These are phyloP conservation scores for Diaporthe caulivora DNA, from an alignment of 2,329 filamentous ascomycete species.

Conservation along the genomic window DNA sequence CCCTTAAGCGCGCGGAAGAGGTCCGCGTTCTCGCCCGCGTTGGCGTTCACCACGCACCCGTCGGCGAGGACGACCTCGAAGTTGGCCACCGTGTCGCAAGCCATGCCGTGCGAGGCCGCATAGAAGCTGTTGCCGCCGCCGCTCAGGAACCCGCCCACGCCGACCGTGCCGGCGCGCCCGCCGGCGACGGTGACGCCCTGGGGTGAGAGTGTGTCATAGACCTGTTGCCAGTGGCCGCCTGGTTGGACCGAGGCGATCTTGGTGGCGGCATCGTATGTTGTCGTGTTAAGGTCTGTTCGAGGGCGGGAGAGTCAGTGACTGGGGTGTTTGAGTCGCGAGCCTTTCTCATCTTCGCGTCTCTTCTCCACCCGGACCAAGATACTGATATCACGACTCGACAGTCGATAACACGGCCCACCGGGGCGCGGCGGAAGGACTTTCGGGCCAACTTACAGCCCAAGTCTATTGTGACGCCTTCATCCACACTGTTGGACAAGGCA, in stretches of 20 bases:
- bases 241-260: slow-evolving; percentile 49
- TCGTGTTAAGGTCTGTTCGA: slow-evolving; percentile 42
- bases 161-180: slow-evolving; percentile 56
- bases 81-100: slow-evolving; percentile 58
- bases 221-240: slow-evolving; percentile 50
- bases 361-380: not conserved
- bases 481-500: slow-evolving; percentile 48
- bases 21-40: slow-evolving; percentile 50
- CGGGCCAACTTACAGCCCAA: slow-evolving; percentile 43
- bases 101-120: slow-evolving; percentile 57
- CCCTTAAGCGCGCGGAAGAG: slow-evolving; percentile 60
- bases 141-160: slow-evolving; percentile 58
- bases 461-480: slow-evolving; percentile 51
- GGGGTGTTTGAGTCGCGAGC: not conserved
- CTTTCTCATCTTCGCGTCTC: not conserved
- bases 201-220: slow-evolving; percentile 42
- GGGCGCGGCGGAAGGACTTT: too few relatives aligned
- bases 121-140: slow-evolving; percentile 65
- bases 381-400: not conserved
- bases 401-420: rapidly evolving
- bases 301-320: not conserved
- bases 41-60: slow-evolving; percentile 58
- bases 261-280: slow-evolving; percentile 46
- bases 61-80: slow-evolving; percentile 62
- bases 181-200: slow-evolving; percentile 47